Evolutionary conservation across 2,329 filamentous ascomycete genomes (phyloP), one percentile per base, ranked within the genome.

Genomic region (Epichloe gansuensis): DNA sequence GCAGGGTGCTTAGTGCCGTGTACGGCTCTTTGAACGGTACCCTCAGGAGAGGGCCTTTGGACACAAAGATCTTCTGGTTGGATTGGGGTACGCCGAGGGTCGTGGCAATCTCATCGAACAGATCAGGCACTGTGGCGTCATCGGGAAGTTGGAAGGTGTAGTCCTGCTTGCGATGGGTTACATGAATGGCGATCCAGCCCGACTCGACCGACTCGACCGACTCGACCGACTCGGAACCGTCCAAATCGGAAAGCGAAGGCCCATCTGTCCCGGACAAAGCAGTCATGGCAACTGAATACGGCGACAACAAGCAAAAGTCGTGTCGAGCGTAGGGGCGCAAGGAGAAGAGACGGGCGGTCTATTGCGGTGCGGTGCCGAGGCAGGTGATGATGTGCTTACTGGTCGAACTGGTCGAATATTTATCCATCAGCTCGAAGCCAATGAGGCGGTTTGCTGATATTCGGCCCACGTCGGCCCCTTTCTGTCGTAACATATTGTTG

Each of bases 11-110:
- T 54, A 83, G 69, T 3, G 72, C 67, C 46, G 81, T 67, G 2
- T 69, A 59, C 0, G 80, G 73, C 57, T 84, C 72, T 63, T 79
- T 79, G 70, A 85, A 82, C 1, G 83, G 83, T 0, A 75, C 71
- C 58, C 82, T 85, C 28, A 86, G 73, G 2, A 87, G 70, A 31
- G 82, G 82, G 7, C 78, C 70, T 62, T 85, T 86, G 43, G 83
- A 75, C 13, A 81, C 75, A 58, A 88, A 74, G 63, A 86, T 75
- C 64, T 88, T 88, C 62, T 88, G 84, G 65, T 87, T 82, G 9
- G 72, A 64, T 38, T 69, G 55, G 0, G 84, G 83, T 51, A 88
- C 80, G 48, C 73, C 75, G 51, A 87, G 74, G 3, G 68, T 65
- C 44, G 69, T 64, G 53, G 77, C 72, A 58, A 88, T 79, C 55